Percentiles rank a stretch among this genome's conserved stretches.
Conservation (phyloP, 495 filamentous ascomycete species). For the Tetracladium setigerum region DNA sequence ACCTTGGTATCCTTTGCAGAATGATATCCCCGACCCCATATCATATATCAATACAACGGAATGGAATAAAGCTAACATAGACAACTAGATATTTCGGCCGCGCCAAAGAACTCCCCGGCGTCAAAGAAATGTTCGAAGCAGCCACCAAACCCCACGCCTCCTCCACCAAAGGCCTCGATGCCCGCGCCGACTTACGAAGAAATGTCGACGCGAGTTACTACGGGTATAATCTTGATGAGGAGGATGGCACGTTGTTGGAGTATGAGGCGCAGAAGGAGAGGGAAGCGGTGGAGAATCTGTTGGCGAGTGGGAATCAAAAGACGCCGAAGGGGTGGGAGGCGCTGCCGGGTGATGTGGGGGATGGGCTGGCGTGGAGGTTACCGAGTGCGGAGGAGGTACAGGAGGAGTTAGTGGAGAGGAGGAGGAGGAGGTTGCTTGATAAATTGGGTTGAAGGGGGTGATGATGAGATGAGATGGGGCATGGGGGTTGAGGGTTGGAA, state of each 20-base stretch:
- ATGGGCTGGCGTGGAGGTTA: slow-evolving; percentile 76
- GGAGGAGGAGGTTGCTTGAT: slow-evolving; percentile 72
- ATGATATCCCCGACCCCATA: no score
- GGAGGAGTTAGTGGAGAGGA: slow-evolving; percentile 83
- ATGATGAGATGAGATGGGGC: not conserved
- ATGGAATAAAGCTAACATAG: slow-evolving; percentile 7
- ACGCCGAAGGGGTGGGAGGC: slow-evolving; percentile 65
- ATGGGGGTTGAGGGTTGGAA: no score
- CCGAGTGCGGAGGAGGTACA: slow-evolving; percentile 86
- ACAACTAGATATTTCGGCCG: slow-evolving; percentile 70
- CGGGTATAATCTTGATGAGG: slow-evolving; percentile 89
- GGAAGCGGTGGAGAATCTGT: slow-evolving; percentile 63
- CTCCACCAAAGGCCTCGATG: slow-evolving; percentile 51
- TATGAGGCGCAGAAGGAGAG: slow-evolving; percentile 83
- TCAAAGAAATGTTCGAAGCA: slow-evolving; percentile 93
- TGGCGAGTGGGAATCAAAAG: slow-evolving; percentile 31
- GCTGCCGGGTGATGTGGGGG: slow-evolving; percentile 78
- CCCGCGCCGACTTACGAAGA: slow-evolving; percentile 61
- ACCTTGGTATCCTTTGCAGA: no score
- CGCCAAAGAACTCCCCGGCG: slow-evolving; percentile 83
- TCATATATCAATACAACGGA: no score
- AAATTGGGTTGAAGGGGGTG: slow-evolving; percentile 50
- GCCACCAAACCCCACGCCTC: slow-evolving; percentile 49
- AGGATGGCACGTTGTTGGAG: slow-evolving; percentile 73
- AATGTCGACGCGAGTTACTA: slow-evolving; percentile 93